Evolutionary conservation across 441 rosid genomes (phyloP), one percentile per base, ranked within the genome.

Genomic region (Eutrema salsugineum): DNA sequence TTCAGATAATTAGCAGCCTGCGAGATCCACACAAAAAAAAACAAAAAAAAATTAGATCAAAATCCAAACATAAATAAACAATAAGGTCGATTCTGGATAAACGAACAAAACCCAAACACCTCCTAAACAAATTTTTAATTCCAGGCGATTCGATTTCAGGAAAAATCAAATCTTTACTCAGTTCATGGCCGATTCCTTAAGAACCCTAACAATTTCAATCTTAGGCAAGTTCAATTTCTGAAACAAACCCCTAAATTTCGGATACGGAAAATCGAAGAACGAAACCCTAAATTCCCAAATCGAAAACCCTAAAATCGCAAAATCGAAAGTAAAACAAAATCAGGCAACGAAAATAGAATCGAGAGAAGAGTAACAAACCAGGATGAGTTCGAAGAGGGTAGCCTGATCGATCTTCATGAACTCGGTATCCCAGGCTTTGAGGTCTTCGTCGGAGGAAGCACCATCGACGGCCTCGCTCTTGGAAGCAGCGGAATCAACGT

Each of bases 361-460:
- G 17, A 8, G 40, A 50, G 0, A 22, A 22, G 28, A 30, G 16
- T n/a, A 24, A 56, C 81, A 14, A 5, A 87, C 95, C 84, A 78
- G 78, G 39, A 88, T 86, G 67, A 90, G 93, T 36, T 86, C 95
- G 47, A 84, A 90, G 71, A 93, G 88, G 2, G 91, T 87, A 49
- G 78, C 84, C 67, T 82, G 87, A 54, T 93, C 96, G 57, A 91
- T 88, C 44, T 86, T 83, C 81, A 87, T 85, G 75, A 93, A 93
- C 0, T 88, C 91, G 4, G 82, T 74, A n/a, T 91, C 93, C 90
- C 91, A 91, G 6, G 47, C 9, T 72, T 83, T 82, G 56, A 88
- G 85, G 0, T 86, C 96, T 0, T 79, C 89, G 3, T 19, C 68
- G 51, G 76, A 15, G 1, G 77, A 28, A 14, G 4, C 60, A 22